Conservation (phyloP, 345 rosid species). For the Triadica sebifera region DNA sequence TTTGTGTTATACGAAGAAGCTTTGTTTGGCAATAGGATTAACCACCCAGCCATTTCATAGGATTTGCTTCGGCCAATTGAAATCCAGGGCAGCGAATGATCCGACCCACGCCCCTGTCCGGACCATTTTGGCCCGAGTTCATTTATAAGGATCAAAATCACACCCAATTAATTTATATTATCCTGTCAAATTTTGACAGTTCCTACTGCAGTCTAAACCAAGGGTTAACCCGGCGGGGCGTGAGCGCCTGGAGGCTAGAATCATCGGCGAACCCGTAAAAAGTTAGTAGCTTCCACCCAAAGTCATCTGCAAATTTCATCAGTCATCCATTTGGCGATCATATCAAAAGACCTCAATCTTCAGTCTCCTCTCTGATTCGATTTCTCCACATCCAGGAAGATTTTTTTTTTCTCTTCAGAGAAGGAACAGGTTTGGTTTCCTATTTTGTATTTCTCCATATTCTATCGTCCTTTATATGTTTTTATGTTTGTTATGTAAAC, state of each 20-base stretch:
- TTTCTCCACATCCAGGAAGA: not conserved
- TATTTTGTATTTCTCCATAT: not conserved
- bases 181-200: no score
- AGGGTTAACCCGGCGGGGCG: not conserved
- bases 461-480: not conserved
- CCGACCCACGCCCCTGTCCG: no score
- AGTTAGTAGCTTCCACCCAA: constrained; percentile 3
- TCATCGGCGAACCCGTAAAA: not conserved
- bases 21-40: no score
- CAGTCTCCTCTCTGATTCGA: not conserved
- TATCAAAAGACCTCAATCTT: not conserved
- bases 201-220: constrained; percentile 5
- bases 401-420: not conserved
- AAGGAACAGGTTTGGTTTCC: not conserved
- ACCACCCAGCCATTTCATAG: no score
- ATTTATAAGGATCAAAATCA: no score
- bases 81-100: no score
- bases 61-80: no score
- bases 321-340: not conserved
- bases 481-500: not conserved
- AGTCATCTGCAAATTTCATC: not conserved
- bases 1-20: no score
- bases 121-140: no score
- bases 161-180: no score
- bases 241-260: not conserved